Percentiles rank a stretch among this genome's conserved stretches.
Conservation (phyloP, 371 early-diverging fungal species). For the Circinella minor region DNA sequence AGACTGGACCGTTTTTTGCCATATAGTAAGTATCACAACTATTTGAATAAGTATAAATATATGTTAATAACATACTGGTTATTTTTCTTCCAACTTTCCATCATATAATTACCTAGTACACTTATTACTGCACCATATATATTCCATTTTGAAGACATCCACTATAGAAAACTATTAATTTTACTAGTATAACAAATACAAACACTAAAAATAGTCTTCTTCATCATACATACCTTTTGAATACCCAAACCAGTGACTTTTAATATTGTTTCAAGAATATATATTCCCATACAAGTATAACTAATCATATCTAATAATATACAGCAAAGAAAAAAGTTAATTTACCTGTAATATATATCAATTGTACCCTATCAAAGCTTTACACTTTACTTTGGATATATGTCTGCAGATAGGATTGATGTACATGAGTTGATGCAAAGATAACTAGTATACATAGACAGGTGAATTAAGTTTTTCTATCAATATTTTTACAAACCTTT, state of each 20-base stretch:
- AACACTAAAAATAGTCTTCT: too few species aligned
- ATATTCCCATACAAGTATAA: constrained; percentile 36
- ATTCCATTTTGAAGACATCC: constrained; percentile 53
- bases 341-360: too few species aligned
- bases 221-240: constrained; percentile 34
- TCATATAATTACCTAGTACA: constrained; percentile 23
- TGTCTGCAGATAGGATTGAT: constrained; percentile 2
- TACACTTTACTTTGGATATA: background rate
- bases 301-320: background rate
- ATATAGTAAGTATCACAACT: too few species aligned
- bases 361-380: too few species aligned
- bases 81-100: background rate
- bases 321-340: too few species aligned
- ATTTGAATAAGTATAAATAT: too few species aligned
- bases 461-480: too few species aligned
- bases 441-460: constrained; percentile 16
- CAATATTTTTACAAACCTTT: too few species aligned
- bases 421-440: constrained; percentile 28
- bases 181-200: too few species aligned
- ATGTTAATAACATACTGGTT: too few species aligned
- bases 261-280: constrained; percentile 44
- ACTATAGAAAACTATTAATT: constrained; percentile 24
- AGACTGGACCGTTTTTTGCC: too few species aligned
- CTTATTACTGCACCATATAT: constrained; percentile 49
- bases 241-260: constrained; percentile 53